Base-by-base conservation (phyloP, 768 basidiomycete species). In the Phlegmacium glaucopus region DNA sequence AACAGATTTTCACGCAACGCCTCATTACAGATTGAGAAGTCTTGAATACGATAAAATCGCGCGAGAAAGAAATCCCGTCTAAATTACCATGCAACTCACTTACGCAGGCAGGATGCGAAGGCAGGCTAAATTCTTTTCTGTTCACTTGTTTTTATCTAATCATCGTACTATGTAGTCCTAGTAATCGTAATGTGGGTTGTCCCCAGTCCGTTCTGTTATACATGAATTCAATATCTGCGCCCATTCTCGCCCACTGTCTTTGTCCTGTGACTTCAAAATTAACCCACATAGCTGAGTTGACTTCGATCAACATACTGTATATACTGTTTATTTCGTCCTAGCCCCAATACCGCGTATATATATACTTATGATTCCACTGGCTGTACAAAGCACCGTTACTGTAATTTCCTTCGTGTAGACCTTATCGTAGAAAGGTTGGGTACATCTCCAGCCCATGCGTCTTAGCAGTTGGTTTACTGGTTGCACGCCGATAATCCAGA, bases 111-210 rank as follows among this genome's bases (percentile, higher is more conserved):
- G n/a, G n/a, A n/a, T n/a, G n/a, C n/a, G n/a, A n/a, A 39, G 38
- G 38, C 38, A 15, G 38, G 38, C 38, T 39, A 39, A 15, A 39
- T 39, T 39, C 38, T 39, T 39, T 15, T 39, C 38, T 15, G 30
- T 12, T 34, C 45, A 47, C 45, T 47, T 47, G 18, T 47, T 47
- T 47, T 47, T 47, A 47, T 47, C 40, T 47, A 40, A 47, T 41
- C 45, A 39, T 39, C 45, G 37, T 47, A 47, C 37, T 47, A 32
- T 34, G 29, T 45, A 35, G 28, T 34, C n/a, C 30, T 35, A n/a
- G n/a, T 45, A 45, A 45, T 45, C 18, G 39, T 47, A 47, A 39
- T 40, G 17, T 29, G 38, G 38, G 46, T 47, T 47, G 39, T 44
- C 42, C 25, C 42, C 42, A 26, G 42, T 42, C 9, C 27, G 32